These are phyloP conservation scores for Tetrahymena malaccensis DNA, from an alignment of 73 alveolate species.

Conservation along the genomic window DNA sequence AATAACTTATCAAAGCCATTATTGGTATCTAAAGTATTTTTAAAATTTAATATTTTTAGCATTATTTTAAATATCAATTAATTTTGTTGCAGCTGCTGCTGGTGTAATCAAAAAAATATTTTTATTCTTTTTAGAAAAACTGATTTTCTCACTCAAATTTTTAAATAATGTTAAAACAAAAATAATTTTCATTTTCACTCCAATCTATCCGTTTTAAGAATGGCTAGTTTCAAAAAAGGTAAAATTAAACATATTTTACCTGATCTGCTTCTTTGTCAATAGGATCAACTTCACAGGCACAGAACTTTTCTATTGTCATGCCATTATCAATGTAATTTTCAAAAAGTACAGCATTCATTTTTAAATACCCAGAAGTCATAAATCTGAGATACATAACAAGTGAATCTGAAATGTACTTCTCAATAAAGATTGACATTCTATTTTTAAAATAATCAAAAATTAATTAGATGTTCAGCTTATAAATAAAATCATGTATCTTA, in stretches of 20 bases:
- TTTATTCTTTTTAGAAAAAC: too few species aligned
- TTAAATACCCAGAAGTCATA: conserved; percentile 62
- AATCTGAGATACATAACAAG: conserved; percentile 64
- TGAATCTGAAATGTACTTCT: conserved; percentile 44
- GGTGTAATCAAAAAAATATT: too few species aligned
- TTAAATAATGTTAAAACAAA: too few species aligned
- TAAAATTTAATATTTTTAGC: background rate
- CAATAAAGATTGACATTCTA: conserved; percentile 37
- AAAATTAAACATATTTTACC: background rate
- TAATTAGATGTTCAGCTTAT: too few species aligned
- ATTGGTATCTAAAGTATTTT: conserved; percentile 13
- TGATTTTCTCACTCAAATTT: too few species aligned
- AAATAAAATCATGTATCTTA: background rate
- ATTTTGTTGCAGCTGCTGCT: too few species aligned
- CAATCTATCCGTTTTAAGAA: too few species aligned
- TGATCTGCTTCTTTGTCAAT: conserved; percentile 51
- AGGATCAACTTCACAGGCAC: conserved; percentile 54
- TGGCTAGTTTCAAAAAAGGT: too few species aligned
- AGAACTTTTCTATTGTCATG: conserved; percentile 21
- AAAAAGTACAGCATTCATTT: conserved; percentile 53
- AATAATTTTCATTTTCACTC: too few species aligned
- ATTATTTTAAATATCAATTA: too few species aligned
- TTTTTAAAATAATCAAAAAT: background rate
- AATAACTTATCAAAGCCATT: conserved; percentile 35
- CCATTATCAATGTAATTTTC: conserved; percentile 68